Evolutionary conservation across 208 protist genomes (phyloP).

Genomic region (Trypanosoma melophagium): DNA sequence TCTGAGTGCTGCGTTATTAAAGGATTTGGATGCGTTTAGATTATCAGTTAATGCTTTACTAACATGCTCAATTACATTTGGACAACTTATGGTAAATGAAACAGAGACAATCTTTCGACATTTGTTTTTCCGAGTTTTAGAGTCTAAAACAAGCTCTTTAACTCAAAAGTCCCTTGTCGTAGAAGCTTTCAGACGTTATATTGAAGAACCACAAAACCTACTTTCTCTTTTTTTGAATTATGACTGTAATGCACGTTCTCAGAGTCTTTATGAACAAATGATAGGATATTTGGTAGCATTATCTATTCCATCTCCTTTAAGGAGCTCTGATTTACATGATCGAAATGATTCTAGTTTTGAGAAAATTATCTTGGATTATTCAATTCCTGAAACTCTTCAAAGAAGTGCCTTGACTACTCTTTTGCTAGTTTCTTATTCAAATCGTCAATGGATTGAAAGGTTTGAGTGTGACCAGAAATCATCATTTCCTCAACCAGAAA

Average conservation of each 20-base stretch:
- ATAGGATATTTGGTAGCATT: constrained; percentile 87
- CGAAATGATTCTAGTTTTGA: background rate
- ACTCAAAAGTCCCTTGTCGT: constrained; percentile 91
- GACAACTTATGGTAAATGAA: constrained; percentile 91
- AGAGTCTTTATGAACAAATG: constrained; percentile 94
- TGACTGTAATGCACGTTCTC: constrained; percentile 95
- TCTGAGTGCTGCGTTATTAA: constrained; percentile 83
- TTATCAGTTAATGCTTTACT: constrained; percentile 91
- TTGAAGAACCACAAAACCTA: constrained; percentile 93
- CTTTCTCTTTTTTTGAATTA: constrained; percentile 97
- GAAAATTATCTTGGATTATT: constrained; percentile 49
- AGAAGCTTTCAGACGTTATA: constrained; percentile 85
- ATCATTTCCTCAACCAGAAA: background rate
- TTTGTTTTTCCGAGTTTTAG: constrained; percentile 91
- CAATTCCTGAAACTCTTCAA: constrained; percentile 52
- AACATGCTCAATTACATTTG: constrained; percentile 85
- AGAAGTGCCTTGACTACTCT: constrained; percentile 62
- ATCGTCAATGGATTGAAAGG: constrained; percentile 85
- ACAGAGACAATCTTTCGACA: constrained; percentile 92
- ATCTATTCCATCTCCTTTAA: constrained; percentile 19
- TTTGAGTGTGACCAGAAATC: constrained; percentile 54
- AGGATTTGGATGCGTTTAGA: constrained; percentile 85
- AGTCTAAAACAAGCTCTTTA: constrained; percentile 78
- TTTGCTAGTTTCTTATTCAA: constrained; percentile 71
- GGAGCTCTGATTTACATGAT: background rate